phyloP scores from a whole-genome alignment of 352 stramenopile species.

The Phytopythium boreale region DNA sequence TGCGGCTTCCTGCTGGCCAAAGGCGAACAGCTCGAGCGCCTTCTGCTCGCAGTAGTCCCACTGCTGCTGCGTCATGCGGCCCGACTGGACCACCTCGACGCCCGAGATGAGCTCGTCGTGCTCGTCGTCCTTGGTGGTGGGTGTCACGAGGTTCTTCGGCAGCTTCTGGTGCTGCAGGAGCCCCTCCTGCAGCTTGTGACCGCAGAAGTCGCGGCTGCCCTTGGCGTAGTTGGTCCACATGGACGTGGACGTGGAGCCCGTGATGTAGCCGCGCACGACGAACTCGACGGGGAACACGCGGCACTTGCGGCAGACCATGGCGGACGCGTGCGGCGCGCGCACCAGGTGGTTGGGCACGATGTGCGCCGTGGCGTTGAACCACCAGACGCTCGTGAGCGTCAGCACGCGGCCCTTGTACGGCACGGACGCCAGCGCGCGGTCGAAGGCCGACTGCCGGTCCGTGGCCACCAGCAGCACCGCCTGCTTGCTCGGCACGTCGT shows the following conservation, averaged over 20 bases:
- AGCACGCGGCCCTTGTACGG: constrained; percentile 98
- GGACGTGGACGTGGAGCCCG: constrained; percentile 96
- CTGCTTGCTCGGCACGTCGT: constrained; percentile 69
- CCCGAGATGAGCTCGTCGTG: constrained; percentile 98
- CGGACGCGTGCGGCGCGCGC: constrained; percentile 92
- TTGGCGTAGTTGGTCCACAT: constrained; percentile 99
- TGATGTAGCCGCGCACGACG: constrained; percentile 97
- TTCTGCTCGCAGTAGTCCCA: constrained; percentile 95
- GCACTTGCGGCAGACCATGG: constrained; percentile 96
- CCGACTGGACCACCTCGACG: constrained; percentile 89
- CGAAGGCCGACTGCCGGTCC: constrained; percentile 98
- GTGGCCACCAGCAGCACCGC: constrained; percentile 96
- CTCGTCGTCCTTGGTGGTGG: constrained; percentile 98
- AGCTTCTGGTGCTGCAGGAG: constrained; percentile 98
- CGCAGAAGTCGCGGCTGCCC: constrained; percentile 95
- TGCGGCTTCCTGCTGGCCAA: constrained; percentile 90
- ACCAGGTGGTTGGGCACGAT: constrained; percentile 98
- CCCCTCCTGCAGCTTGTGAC: constrained; percentile 92
- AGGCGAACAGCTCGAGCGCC: constrained; percentile 90
- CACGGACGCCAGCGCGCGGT: constrained; percentile 94
- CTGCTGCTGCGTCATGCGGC: constrained; percentile 96
- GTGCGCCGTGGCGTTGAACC: constrained; percentile 95
- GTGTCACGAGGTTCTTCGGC: constrained; percentile 93
- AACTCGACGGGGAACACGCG: constrained; percentile 98
- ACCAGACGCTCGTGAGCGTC: constrained; percentile 95